phyloP scores from a whole-genome alignment of 2,329 filamentous ascomycete species.

The Stemphylium lycopersici region DNA sequence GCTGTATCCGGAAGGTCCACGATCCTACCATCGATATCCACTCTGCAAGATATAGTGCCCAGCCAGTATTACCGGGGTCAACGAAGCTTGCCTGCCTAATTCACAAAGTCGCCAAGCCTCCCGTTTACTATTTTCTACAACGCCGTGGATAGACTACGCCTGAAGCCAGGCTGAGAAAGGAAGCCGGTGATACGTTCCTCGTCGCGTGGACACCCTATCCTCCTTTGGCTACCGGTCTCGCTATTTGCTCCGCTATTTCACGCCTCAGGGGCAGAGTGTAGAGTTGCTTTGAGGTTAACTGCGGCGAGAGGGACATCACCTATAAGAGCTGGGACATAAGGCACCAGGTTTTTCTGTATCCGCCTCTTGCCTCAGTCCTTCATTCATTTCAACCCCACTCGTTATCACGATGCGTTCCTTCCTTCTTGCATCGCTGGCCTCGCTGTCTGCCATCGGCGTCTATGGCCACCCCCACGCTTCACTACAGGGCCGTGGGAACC shows the following conservation, averaged over 20 bases:
- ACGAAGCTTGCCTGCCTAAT: conserved; percentile 27
- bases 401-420: conserved; percentile 37
- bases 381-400: conserved; percentile 19
- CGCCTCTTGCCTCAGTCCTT: conserved; percentile 20
- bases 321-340: conserved; percentile 20
- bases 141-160: conserved; percentile 8
- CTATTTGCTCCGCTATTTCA: conserved; percentile 1
- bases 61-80: conserved; percentile 14
- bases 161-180: conserved; percentile 17
- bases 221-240: conserved; percentile 9
- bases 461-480: conserved; percentile 29
- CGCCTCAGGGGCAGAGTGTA: conserved; percentile 1
- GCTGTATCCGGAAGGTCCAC: conserved; percentile 26
- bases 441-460: conserved; percentile 31
- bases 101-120: conserved; percentile 22
- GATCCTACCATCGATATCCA: conserved; percentile 7
- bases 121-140: conserved; percentile 8
- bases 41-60: conserved; percentile 24
- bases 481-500: conserved; percentile 16
- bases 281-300: conserved; percentile 1
- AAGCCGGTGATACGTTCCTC: conserved; percentile 14
- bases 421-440: conserved; percentile 38
- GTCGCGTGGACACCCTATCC: conserved; percentile 12
- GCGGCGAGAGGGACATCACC: conserved; percentile 5
- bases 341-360: background rate